Base-by-base conservation (phyloP, 83 land plant genomes). In the Picea abies region DNA sequence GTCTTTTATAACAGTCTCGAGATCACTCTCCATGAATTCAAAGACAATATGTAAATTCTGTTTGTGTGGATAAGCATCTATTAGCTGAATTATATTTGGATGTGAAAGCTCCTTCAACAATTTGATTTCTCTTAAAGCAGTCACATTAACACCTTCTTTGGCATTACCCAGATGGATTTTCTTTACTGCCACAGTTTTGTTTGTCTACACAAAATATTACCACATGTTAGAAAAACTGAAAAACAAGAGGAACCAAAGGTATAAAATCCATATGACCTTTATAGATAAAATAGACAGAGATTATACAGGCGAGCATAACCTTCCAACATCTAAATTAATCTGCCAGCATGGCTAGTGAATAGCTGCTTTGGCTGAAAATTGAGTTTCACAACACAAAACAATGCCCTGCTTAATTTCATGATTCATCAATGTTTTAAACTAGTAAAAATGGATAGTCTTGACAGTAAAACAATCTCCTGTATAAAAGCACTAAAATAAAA, bases 1-100 rank as follows among this genome's bases (percentile, higher is more conserved):
- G 68, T 97, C 95, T 61, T 91, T 91, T 81, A 97, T 97, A 72
- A 97, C 99, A 8, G 99, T 94, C 82, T 97, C 99, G 52, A 97
- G 85, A 81, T 97, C 99, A 85, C 92, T 97, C 89, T 97, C 99
- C 99, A 97, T 97, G 56, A 96, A 97, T 76, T 97, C 99, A 90
- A 97, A 96, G 29, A 97, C 99, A 67, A 97, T 91, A 85, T 97
- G 98, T 89, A 97, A 82, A 83, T 97, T 97, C 29, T 93, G 90
- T 85, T 97, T 97, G 90, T 97, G 95, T 58, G 98, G 99, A 81
- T 92, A 97, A 37, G 96, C 99, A 85, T 97, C 98, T 63, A 94
- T 91, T 77, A 97, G 87, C 90, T 94, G 98, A 79, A 97, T 97
- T 69, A 97, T 96, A 80, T 96, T 89, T 17, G 99, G 98, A 84